These are phyloP conservation scores for Cyanidiococcus yangmingshanensis DNA, from an alignment of 23 red algal genomes.

Conservation along the genomic window DNA sequence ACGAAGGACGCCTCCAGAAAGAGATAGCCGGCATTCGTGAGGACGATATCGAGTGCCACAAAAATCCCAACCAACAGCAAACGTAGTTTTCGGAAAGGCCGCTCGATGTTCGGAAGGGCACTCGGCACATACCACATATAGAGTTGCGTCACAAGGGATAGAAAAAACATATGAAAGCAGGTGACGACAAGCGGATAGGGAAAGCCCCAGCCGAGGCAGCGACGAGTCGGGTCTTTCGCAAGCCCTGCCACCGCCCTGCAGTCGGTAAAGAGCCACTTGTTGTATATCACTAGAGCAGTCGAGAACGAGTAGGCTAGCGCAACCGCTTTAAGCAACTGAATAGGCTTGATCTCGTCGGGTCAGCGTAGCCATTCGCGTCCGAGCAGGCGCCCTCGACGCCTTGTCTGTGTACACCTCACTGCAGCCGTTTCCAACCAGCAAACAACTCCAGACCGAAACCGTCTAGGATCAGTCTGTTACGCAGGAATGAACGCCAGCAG, in stretches of 20 bases:
- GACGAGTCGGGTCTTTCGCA: neutral
- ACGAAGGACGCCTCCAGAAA: conserved; percentile 33
- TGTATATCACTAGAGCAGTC: conserved; percentile 23
- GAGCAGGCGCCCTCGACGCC: too few species aligned
- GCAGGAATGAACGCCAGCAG: too few species aligned
- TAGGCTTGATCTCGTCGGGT: neutral
- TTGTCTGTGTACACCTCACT: too few species aligned
- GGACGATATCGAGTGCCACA: conserved; percentile 20
- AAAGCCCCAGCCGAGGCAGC: conserved; percentile 25
- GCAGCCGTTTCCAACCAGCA: too few species aligned
- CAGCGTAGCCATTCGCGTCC: neutral
- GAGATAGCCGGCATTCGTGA: conserved; percentile 27
- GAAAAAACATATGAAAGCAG: conserved; percentile 26
- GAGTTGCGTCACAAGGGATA: conserved; percentile 12
- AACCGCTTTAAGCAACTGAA: neutral
- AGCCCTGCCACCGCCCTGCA: neutral
- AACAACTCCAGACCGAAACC: too few species aligned
- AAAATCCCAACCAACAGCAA: neutral
- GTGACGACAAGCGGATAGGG: conserved; percentile 29
- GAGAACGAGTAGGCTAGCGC: conserved; percentile 14
- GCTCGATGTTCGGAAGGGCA: neutral
- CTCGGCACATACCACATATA: neutral
- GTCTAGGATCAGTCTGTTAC: too few species aligned
- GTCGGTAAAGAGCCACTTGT: conserved; percentile 29
- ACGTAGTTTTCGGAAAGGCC: neutral